A percentile compares a stretch with the other conserved stretches of the same genome.
Conservation (phyloP, 2,329 filamentous ascomycete species). For the Verruconis gallopava region DNA sequence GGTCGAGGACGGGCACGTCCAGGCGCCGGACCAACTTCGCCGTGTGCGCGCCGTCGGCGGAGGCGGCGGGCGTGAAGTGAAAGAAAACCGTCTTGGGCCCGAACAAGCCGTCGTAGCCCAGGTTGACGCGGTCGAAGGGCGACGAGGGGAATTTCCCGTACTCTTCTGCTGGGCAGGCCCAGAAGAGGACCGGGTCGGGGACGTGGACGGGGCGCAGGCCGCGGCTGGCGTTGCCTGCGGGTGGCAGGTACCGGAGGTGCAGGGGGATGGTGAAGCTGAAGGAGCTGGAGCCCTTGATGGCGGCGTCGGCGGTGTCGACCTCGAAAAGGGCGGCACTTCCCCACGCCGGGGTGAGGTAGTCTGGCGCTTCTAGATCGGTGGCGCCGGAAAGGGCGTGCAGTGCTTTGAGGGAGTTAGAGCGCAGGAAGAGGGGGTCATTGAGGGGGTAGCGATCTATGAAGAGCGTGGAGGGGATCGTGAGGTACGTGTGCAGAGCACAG, state of each 20-base stretch:
- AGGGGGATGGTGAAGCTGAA: constrained; percentile 66
- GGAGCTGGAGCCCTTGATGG: constrained; percentile 22
- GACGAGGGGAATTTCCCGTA: constrained; percentile 57
- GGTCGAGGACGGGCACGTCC: constrained; percentile 30
- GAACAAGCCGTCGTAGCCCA: constrained; percentile 82
- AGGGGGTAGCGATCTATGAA: constrained; percentile 87
- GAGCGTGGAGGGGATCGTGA: constrained; percentile 67
- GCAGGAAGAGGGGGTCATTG: constrained; percentile 59
- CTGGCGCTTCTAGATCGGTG: constrained; percentile 81
- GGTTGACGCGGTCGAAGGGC: constrained; percentile 70
- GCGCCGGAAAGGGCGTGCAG: constrained; percentile 59
- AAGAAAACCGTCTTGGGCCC: constrained; percentile 68
- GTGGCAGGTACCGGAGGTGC: constrained; percentile 71
- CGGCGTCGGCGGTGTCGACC: constrained; percentile 29
- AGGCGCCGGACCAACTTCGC: constrained; percentile 21
- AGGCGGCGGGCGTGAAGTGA: constrained; percentile 38
- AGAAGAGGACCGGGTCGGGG: constrained; percentile 77
- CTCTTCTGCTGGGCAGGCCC: constrained; percentile 60
- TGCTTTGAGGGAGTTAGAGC: constrained; percentile 62
- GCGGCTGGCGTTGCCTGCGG: constrained; percentile 33
- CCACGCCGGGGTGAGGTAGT: constrained; percentile 65
- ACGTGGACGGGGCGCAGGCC: constrained; percentile 35
- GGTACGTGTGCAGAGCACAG: constrained; percentile 65
- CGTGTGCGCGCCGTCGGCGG: constrained; percentile 10
- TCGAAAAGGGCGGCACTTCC: constrained; percentile 68